Evolutionary conservation across 768 basidiomycete genomes (phyloP), one percentile per base, ranked within the genome.

Genomic region (Trametes maxima): DNA sequence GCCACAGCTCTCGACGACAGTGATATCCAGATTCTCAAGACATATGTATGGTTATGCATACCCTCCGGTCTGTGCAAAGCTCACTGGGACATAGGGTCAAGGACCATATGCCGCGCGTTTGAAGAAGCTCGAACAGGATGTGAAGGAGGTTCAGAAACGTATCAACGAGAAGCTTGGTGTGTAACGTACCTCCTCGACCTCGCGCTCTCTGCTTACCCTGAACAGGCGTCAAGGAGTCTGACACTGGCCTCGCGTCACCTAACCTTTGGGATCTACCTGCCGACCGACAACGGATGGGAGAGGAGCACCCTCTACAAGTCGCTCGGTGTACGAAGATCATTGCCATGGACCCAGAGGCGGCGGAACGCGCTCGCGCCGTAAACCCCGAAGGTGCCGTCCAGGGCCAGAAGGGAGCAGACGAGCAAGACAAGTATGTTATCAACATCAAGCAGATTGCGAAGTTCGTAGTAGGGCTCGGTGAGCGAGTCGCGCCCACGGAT

Each of bases 391-490:
- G 92, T 58, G 90, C 87, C 11, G 73, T 79, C 4, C 90, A 93
- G 74, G 91, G 94, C 3, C 89, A 93, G 78, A 97, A 96, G 75
- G 95, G 95, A 65, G 97, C 96, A 19, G 97, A 98, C 72, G 97
- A 98, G 73, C 94, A 96, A 70, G 96, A 98, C 78, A 95, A 98
- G 77, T 98, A 99, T 76, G 94, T 99, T 69, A 98, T 99, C 76
- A 97, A 96, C 73, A 95, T 99, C 76, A 97, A 98, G 75, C 97
- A 99, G 78, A 97, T 98, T 71, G 97, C 97, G 10, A 99, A 99
- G 77, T 98, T 98, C 72, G 97, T 99, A 11, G 97, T 99, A 44
- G 97, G 95, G 19, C 78, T 99, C 5, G 95, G 95, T 19, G 97
- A 99, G 67, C 89, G 94, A 43, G 95, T 99, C 1, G 93, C 97